Evolutionary conservation across 2,329 filamentous ascomycete genomes (phyloP).

Genomic region (Fusarium sp.): DNA sequence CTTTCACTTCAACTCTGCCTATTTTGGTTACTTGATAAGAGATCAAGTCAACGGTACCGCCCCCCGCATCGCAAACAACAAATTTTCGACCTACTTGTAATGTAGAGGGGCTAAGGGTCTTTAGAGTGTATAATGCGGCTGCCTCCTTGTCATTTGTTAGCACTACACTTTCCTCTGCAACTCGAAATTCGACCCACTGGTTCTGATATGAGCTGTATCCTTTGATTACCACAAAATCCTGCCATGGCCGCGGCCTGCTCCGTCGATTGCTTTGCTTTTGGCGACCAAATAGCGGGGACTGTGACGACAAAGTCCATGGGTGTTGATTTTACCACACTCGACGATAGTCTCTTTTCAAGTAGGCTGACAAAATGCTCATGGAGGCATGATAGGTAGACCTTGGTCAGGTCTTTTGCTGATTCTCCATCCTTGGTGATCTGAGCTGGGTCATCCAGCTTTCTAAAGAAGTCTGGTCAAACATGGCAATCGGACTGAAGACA

Average conservation of each 20-base stretch:
- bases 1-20: slow-evolving; percentile 58
- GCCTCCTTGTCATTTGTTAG: slow-evolving; percentile 55
- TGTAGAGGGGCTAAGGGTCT: slow-evolving; percentile 55
- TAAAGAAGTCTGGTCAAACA: slow-evolving; percentile 37
- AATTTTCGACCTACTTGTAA: slow-evolving; percentile 60
- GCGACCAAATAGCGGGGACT: slow-evolving; percentile 70
- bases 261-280: slow-evolving; percentile 64
- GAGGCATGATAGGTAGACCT: slow-evolving; percentile 60
- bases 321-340: slow-evolving; percentile 55
- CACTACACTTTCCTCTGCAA: background rate
- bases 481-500: background rate
- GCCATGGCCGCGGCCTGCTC: slow-evolving; percentile 54
- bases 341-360: slow-evolving; percentile 57
- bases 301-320: slow-evolving; percentile 67
- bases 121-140: slow-evolving; percentile 62
- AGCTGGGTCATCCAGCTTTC: slow-evolving; percentile 52
- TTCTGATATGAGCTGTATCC: slow-evolving; percentile 62
- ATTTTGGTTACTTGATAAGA: slow-evolving; percentile 61
- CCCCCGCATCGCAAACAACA: slow-evolving; percentile 66
- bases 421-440: slow-evolving; percentile 49
- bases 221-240: slow-evolving; percentile 55
- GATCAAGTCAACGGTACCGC: slow-evolving; percentile 66
- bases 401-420: slow-evolving; percentile 52
- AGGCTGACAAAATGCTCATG: slow-evolving; percentile 61
- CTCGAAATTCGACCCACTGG: slow-evolving; percentile 50